Evolutionary conservation across 1,139 yeast genomes (phyloP), one percentile per base, ranked within the genome.

Genomic region (Pichia sp.): DNA sequence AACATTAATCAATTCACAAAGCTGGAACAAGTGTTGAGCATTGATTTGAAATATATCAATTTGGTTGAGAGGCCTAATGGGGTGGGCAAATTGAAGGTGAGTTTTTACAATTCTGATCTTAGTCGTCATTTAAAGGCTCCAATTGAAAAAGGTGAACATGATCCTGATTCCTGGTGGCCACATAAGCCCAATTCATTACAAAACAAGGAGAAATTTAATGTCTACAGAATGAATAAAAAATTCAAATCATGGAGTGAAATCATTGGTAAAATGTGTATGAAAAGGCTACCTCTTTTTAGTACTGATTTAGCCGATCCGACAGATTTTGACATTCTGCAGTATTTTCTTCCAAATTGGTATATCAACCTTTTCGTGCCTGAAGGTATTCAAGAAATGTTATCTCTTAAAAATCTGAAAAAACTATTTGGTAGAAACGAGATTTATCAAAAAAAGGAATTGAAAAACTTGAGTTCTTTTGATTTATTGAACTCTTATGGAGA

Each of bases 261-360:
- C 27, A 26, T 43, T 31, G 47, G 48, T 5, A 48, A 45, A 36
- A 43, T 48, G 3, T 48, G 43, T 37, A 27, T 47, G 3, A 45
- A 45, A 33, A 43, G 46, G 36, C 27, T 48, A 7, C 48, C 48
- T 6, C 45, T 48, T 11, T 29, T 45, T 6, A 42, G 37, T n/a
- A 32, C 8, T 9, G 6, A 23, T 33, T 23, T 28, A 28, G 23
- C 23, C 23, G 16, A 27, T n/a, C 31, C 39, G 9, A 31, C 16
- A 7, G 26, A 5, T 16, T 2, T 11, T 23, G 43, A 44, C 9
- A 23, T 49, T 26, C 31, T 51, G 31, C 49, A 49, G 16, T 49
- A 38, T 38, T 28, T 51, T 8, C 9, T 46, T 4, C 52, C 54
- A 3, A 34, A 37, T 26, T 50, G 53, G 53, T 26, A 41, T 8